Percentiles rank a stretch among this genome's conserved stretches.
phyloP scores from a whole-genome alignment of 1,139 yeast species.

The Nakaseomyces delphensis region DNA sequence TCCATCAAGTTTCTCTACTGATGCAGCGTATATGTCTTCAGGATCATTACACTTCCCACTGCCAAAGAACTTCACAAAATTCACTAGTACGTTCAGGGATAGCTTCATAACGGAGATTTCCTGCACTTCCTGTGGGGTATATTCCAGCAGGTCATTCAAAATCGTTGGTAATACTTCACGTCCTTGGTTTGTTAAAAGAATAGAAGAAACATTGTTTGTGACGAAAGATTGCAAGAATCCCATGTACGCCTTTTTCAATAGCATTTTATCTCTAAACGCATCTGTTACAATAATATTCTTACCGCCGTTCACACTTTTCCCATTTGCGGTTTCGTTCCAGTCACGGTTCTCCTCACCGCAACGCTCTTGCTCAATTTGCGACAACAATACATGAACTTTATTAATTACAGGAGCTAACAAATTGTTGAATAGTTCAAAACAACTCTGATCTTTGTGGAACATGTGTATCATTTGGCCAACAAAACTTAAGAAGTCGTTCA shows the following conservation, averaged over 20 bases:
- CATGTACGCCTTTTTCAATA: constrained; percentile 61
- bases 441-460: constrained; percentile 55
- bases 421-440: constrained; percentile 66
- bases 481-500: constrained; percentile 75
- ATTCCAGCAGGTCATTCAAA: constrained; percentile 56
- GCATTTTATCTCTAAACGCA: constrained; percentile 48
- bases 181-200: constrained; percentile 63
- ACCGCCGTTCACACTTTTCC: constrained; percentile 11
- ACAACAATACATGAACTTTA: constrained; percentile 50
- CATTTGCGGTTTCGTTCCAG: constrained; percentile 11
- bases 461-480: constrained; percentile 81
- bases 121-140: constrained; percentile 49
- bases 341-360: constrained; percentile 5
- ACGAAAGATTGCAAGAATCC: constrained; percentile 60
- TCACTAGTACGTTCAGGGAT: constrained; percentile 60
- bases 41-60: constrained; percentile 54
- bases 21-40: constrained; percentile 45
- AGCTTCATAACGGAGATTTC: constrained; percentile 53
- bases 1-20: constrained; percentile 54
- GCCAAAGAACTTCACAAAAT: constrained; percentile 61
- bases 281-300: constrained; percentile 39
- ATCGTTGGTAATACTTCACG: constrained; percentile 53
- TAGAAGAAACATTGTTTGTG: constrained; percentile 69
- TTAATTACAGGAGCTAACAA: constrained; percentile 64
- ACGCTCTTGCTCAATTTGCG: constrained; percentile 29